Conservation (phyloP, 768 basidiomycete genomes). For the Psilocybe cyanescens region DNA sequence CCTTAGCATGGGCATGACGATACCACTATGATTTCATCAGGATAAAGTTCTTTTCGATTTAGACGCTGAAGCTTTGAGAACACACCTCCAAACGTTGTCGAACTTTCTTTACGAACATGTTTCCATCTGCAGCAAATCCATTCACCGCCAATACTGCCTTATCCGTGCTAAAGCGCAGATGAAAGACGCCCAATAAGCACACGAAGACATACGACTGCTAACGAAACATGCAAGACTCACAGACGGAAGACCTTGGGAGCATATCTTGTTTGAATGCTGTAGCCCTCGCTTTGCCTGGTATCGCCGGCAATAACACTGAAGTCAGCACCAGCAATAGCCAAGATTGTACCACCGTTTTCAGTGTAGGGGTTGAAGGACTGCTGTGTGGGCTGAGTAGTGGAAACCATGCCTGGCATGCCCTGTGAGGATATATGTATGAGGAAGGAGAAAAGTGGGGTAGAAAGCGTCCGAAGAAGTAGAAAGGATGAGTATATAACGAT, state of each 20-base stretch:
- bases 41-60: neutral
- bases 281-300: constrained; percentile 97
- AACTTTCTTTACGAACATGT: constrained; percentile 96
- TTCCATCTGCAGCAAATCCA: constrained; percentile 96
- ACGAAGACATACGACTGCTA: constrained; percentile 1
- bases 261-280: constrained; percentile 96
- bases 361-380: constrained; percentile 87
- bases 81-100: constrained; percentile 93
- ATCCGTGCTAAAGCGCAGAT: constrained; percentile 65
- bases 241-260: constrained; percentile 94
- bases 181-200: constrained; percentile 11
- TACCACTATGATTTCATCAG: constrained; percentile 74
- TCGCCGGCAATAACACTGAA: constrained; percentile 96
- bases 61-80: constrained; percentile 11
- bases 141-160: constrained; percentile 94
- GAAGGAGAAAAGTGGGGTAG: constrained; percentile 11
- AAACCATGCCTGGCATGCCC: constrained; percentile 42
- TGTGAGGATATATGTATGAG: neutral
- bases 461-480: constrained; percentile 25
- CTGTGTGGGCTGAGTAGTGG: constrained; percentile 40
- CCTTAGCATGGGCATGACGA: constrained; percentile 94
- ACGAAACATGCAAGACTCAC: constrained; percentile 48
- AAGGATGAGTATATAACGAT: constrained; percentile 29
- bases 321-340: constrained; percentile 92
- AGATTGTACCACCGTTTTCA: constrained; percentile 94